Conservation (phyloP, 2,329 filamentous ascomycete genomes). For the Emmonsiellopsis sp. region DNA sequence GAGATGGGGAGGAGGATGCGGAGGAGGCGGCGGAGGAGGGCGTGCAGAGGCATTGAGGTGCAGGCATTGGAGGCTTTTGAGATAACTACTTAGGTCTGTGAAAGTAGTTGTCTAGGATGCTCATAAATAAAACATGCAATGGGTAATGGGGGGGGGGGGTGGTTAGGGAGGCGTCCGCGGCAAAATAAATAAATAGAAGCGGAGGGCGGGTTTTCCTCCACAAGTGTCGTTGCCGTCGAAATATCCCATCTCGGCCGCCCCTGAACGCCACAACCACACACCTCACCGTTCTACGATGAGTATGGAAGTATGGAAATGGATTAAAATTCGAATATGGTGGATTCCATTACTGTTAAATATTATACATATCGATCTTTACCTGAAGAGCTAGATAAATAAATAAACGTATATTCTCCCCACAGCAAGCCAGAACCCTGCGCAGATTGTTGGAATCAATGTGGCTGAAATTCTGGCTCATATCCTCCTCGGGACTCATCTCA, state of each 20-base stretch:
- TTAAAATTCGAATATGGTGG: no score
- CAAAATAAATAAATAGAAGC: no score
- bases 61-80: conserved; percentile 10
- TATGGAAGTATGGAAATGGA: background rate
- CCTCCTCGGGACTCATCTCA: background rate
- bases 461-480: background rate
- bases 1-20: conserved; percentile 54
- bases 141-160: no score
- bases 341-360: background rate
- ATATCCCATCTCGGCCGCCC: no score
- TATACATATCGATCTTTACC: background rate
- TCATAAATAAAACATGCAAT: no score
- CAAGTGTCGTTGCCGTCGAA: no score
- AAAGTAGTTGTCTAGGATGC: no score
- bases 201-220: no score
- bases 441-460: background rate
- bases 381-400: no score
- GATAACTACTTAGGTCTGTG: background rate
- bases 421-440: background rate
- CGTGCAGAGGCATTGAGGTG: conserved; percentile 42
- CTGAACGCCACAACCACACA: no score
- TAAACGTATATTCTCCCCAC: background rate
- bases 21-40: conserved; percentile 36
- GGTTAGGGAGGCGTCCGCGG: no score
- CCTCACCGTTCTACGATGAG: no score